A percentile compares a stretch with the other conserved stretches of the same genome.
Conservation (phyloP, 2,329 filamentous ascomycete species). For the Polychaeton citri region DNA sequence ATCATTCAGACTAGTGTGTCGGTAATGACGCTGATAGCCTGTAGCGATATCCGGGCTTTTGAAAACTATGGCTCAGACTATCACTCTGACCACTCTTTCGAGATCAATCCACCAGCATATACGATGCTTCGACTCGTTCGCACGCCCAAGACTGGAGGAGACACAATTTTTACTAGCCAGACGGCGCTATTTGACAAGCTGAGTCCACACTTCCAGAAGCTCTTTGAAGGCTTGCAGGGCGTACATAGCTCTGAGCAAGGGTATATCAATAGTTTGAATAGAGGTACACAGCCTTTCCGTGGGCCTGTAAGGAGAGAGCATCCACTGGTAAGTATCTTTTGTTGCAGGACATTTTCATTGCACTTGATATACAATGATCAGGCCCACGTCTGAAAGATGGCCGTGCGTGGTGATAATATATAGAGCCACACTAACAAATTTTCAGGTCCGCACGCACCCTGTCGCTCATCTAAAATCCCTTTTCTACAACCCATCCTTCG, state of each 20-base stretch:
- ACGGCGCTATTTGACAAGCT: conserved; percentile 15
- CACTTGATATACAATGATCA: too few species aligned
- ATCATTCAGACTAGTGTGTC: too few species aligned
- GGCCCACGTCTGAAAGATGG: too few species aligned
- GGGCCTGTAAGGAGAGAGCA: conserved; percentile 9
- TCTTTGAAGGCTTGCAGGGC: conserved; percentile 11
- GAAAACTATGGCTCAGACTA: conserved; percentile 9
- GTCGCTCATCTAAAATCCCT: conserved; percentile 12
- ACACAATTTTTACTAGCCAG: conserved; percentile 14
- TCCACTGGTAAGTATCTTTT: conserved; percentile 4
- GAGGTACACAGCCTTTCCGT: conserved; percentile 8
- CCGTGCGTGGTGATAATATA: too few species aligned
- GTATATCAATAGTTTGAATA: conserved; percentile 9
- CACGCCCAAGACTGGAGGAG: conserved; percentile 11
- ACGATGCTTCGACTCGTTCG: conserved; percentile 11
- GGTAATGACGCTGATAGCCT: too few species aligned
- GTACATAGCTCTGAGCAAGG: conserved; percentile 11
- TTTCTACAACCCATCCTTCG: conserved; percentile 12
- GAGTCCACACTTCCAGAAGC: conserved; percentile 11
- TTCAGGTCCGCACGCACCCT: conserved; percentile 13
- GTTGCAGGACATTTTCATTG: not conserved
- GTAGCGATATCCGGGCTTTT: conserved; percentile 9
- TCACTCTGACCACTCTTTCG: conserved; percentile 13
- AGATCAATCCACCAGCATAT: conserved; percentile 13
- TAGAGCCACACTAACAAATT: too few species aligned